Percentiles rank a stretch among this genome's conserved stretches.
These are phyloP conservation scores for Paracamarosporium sp. DNA, from an alignment of 2,329 filamentous ascomycete species.

Conservation along the genomic window DNA sequence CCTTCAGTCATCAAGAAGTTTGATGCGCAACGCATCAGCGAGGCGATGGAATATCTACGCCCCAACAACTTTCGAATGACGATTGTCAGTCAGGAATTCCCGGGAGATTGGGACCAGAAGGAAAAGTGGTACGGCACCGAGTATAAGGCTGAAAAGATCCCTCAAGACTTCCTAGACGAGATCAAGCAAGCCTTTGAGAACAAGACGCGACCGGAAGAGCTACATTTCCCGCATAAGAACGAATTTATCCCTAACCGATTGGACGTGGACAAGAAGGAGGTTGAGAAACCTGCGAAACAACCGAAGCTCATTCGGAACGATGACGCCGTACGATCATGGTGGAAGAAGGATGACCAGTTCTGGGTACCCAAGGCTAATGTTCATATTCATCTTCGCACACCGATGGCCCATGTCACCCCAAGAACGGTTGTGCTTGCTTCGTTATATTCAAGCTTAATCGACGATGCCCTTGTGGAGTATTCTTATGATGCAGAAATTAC, in stretches of 20 bases:
- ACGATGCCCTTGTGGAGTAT: slow-evolving; percentile 89
- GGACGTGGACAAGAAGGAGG: slow-evolving; percentile 92
- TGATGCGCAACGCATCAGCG: slow-evolving; percentile 75
- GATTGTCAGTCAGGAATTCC: slow-evolving; percentile 82
- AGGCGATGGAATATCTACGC: slow-evolving; percentile 74
- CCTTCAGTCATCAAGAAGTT: slow-evolving; percentile 79
- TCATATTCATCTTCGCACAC: slow-evolving; percentile 79
- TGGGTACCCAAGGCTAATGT: slow-evolving; percentile 97
- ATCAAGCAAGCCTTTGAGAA: slow-evolving; percentile 70
- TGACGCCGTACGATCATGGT: slow-evolving; percentile 82
- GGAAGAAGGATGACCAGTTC: slow-evolving; percentile 97
- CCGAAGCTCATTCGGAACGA: slow-evolving; percentile 89
- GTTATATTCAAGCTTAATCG: slow-evolving; percentile 83
- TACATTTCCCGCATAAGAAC: slow-evolving; percentile 91
- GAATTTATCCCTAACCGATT: slow-evolving; percentile 94
- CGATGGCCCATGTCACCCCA: slow-evolving; percentile 79
- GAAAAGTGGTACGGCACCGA: slow-evolving; percentile 99
- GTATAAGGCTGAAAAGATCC: slow-evolving; percentile 82
- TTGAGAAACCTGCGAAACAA: slow-evolving; percentile 73
- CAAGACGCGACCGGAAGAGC: slow-evolving; percentile 67
- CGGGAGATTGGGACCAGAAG: slow-evolving; percentile 83
- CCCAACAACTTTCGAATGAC: slow-evolving; percentile 90
- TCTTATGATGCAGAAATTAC: slow-evolving; percentile 95
- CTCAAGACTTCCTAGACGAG: slow-evolving; percentile 74
- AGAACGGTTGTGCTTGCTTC: slow-evolving; percentile 78